These are phyloP conservation scores for Euphorbia celastroides DNA, from an alignment of 441 rosid species.

Conservation along the genomic window DNA sequence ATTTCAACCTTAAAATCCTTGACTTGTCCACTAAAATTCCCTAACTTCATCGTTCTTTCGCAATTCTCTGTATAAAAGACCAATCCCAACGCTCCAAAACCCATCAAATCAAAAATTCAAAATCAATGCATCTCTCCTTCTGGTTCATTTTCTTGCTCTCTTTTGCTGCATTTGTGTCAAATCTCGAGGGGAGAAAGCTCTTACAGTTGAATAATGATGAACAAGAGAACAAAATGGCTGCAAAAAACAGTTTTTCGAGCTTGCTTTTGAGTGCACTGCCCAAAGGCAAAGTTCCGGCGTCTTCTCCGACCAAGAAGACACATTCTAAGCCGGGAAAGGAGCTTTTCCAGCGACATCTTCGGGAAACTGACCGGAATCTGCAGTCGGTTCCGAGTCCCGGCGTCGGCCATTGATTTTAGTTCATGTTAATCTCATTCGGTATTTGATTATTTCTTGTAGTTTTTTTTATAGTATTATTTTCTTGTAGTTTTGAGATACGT, in stretches of 20 bases:
- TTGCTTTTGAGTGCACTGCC: conserved; percentile 48
- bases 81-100: background rate
- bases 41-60: conserved; percentile 11
- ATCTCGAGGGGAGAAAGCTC: conserved; percentile 43
- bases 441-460: background rate
- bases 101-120: background rate
- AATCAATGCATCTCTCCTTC: conserved; percentile 8
- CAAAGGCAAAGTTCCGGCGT: conserved; percentile 50
- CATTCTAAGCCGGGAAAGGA: conserved; percentile 40
- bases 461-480: no score
- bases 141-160: conserved; percentile 17
- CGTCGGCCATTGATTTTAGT: conserved; percentile 38
- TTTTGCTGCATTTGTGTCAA: conserved; percentile 18
- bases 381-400: conserved; percentile 84
- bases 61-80: background rate
- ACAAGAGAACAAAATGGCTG: conserved; percentile 10
- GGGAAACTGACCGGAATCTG: conserved; percentile 49
- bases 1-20: conserved; percentile 6
- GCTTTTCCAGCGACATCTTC: conserved; percentile 51
- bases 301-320: conserved; percentile 61
- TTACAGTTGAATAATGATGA: conserved; percentile 5
- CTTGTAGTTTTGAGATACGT: no score
- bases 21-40: conserved; percentile 17
- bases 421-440: background rate
- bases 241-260: conserved; percentile 20